Conservation (phyloP, 179 eudicot genomes). For the Monotropa hypopitys region DNA sequence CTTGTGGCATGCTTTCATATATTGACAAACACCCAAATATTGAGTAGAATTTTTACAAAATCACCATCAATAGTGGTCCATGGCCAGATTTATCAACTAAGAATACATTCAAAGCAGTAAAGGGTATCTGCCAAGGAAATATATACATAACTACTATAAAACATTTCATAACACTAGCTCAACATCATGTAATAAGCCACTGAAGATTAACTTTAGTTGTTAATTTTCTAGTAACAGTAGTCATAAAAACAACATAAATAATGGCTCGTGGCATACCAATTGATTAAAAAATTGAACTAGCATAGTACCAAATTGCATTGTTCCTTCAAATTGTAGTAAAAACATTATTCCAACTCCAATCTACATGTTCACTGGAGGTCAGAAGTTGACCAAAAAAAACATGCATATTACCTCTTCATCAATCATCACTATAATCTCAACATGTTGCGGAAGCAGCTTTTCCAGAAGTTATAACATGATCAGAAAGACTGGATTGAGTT, state of each 20-base stretch:
- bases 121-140: conserved; percentile 22
- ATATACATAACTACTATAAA: background rate
- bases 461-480: conserved; percentile 34
- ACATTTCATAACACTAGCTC: conserved; percentile 34
- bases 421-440: conserved; percentile 42
- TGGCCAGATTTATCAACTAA: conserved; percentile 38
- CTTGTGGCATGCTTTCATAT: background rate
- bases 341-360: conserved; percentile 27
- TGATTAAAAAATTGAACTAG: conserved; percentile 27
- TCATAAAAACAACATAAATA: background rate
- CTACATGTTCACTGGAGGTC: conserved; percentile 12
- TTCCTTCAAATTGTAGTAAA: conserved; percentile 43
- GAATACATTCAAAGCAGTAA: conserved; percentile 22
- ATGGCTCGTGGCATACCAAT: conserved; percentile 22
- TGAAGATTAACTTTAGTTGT: background rate
- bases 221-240: background rate
- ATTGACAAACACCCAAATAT: background rate
- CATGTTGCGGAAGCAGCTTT: conserved; percentile 47
- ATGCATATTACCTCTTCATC: conserved; percentile 76
- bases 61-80: conserved; percentile 35
- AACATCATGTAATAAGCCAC: conserved; percentile 9
- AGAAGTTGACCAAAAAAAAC: too few species aligned
- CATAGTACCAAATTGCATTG: conserved; percentile 35
- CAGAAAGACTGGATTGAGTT: conserved; percentile 15
- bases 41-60: background rate